Evolutionary conservation across 2,329 filamentous ascomycete species (phyloP), one percentile per base, ranked within the genome.

Genomic region (Colletotrichum sidae): DNA sequence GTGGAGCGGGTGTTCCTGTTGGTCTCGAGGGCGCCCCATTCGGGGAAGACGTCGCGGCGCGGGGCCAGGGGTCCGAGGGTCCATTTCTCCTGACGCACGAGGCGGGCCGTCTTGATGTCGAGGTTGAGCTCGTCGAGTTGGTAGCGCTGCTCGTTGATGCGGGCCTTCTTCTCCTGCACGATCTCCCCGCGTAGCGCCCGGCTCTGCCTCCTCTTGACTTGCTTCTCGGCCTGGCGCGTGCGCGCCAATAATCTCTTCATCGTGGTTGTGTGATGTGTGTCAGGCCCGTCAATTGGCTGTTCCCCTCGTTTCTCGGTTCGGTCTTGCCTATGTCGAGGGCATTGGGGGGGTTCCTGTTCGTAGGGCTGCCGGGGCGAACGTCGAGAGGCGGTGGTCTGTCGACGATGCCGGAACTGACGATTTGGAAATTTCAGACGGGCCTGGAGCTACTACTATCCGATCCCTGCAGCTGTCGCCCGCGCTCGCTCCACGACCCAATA

Each of bases 31-130:
- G 78, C 46, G 67, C 89, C 93, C 73, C 89, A 91, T 34, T 78
- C 82, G 70, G 84, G 80, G 66, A 90, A 91, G 44, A 90, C 80
- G 78, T 96, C 91, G 71, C 90, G 86, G 74, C 90, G 90, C 2
- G 94, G 94, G 3, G 93, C 90, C 69, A 97, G 75, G 8, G 92
- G 86, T 0, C 94, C 95, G 69, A 93, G 79, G 68, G 90, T 82
- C 88, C 92, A 97, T 76, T 95, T 90, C 75, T 97, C 91, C 67
- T 84, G 86, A 57, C 91, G 86, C 54, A 85, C 83, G 69, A 81
- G 74, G 39, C 80, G 78, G 50, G 83, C 81, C 25, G 70, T 68
- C 17, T 67, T 44, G 39, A 72, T 38, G 50, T 70, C 39, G 9
- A 59, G 51, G 37, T 73, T 72, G 60, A 77, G 70, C 45, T 79